phyloP scores from a whole-genome alignment of 768 basidiomycete genomes.

The Pluteus cervinus region DNA sequence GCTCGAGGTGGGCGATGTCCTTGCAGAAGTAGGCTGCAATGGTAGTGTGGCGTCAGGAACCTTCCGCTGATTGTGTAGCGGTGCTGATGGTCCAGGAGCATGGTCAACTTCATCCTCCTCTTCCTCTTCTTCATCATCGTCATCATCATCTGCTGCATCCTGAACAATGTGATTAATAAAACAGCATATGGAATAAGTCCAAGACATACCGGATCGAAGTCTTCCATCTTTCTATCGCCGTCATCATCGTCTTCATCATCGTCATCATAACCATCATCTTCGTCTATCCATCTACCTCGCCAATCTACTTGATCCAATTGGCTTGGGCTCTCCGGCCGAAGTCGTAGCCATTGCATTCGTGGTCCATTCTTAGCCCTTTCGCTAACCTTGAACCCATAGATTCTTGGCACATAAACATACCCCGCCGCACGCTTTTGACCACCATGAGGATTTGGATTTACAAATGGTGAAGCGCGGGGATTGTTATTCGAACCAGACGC shows the following conservation, averaged over 20 bases:
- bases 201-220: conserved; percentile 70
- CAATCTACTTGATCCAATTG: conserved; percentile 88
- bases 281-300: conserved; percentile 82
- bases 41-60: conserved; percentile 22
- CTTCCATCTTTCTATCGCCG: conserved; percentile 76
- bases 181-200: not conserved
- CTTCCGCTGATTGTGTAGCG: conserved; percentile 25
- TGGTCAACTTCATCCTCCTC: conserved; percentile 49
- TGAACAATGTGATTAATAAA: conserved; percentile 15
- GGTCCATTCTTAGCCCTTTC: conserved; percentile 94
- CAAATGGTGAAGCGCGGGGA: conserved; percentile 52
- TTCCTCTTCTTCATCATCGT: conserved; percentile 59
- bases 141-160: conserved; percentile 50
- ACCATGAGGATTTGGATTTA: conserved; percentile 85
- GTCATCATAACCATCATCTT: conserved; percentile 49
- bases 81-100: conserved; percentile 17
- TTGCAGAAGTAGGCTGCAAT: conserved; percentile 38
- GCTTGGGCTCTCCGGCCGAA: conserved; percentile 73
- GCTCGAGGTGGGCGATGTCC: conserved; percentile 46
- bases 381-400: conserved; percentile 97
- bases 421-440: conserved; percentile 86
- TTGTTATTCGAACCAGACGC: conserved; percentile 43
- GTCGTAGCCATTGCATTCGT: conserved; percentile 92
- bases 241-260: conserved; percentile 72
- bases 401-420: conserved; percentile 83